Percentiles rank a stretch among this genome's conserved stretches.
Evolutionary conservation across 257 asterid genomes (phyloP).

Genomic region (Cinchona pubescens): DNA sequence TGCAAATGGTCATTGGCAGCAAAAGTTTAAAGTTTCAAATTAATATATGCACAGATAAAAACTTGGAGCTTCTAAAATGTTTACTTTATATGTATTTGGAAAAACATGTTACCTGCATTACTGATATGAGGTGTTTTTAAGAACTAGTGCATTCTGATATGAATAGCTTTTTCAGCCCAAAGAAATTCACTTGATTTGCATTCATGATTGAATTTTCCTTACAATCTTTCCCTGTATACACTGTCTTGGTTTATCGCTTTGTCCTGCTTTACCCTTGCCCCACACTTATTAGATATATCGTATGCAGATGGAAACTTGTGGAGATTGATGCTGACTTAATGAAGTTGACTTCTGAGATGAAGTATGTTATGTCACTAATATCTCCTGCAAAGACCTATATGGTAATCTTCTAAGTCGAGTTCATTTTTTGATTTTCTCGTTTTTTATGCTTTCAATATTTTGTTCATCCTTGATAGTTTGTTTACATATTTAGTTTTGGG

Average conservation of each 20-base stretch:
- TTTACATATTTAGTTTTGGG: not conserved
- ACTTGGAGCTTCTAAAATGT: not conserved
- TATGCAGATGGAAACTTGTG: slow-evolving; percentile 89
- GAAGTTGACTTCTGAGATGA: slow-evolving; percentile 61
- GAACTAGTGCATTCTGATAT: not conserved
- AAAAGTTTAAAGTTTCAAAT: not conserved
- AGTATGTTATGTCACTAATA: slow-evolving; percentile 82
- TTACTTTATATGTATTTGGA: not conserved
- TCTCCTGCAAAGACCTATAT: slow-evolving; percentile 90
- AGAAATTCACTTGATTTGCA: not conserved
- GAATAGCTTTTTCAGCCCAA: not conserved
- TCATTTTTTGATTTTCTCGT: slow-evolving; percentile 9
- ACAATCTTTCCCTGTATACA: not conserved
- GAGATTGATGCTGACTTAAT: slow-evolving; percentile 85
- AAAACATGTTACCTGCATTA: not conserved
- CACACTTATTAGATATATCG: slow-evolving; percentile 4
- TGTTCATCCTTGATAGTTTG: not conserved
- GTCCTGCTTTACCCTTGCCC: not conserved
- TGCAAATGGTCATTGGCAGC: not conserved
- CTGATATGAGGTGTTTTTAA: not conserved
- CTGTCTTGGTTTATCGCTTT: not conserved
- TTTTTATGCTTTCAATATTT: not conserved
- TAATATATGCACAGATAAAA: not conserved
- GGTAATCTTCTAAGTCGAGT: slow-evolving; percentile 44
- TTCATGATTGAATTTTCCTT: not conserved